These are phyloP conservation scores for Phaeosphaeriaceae sp. DNA, from an alignment of 2,329 filamentous ascomycete species.

Conservation along the genomic window DNA sequence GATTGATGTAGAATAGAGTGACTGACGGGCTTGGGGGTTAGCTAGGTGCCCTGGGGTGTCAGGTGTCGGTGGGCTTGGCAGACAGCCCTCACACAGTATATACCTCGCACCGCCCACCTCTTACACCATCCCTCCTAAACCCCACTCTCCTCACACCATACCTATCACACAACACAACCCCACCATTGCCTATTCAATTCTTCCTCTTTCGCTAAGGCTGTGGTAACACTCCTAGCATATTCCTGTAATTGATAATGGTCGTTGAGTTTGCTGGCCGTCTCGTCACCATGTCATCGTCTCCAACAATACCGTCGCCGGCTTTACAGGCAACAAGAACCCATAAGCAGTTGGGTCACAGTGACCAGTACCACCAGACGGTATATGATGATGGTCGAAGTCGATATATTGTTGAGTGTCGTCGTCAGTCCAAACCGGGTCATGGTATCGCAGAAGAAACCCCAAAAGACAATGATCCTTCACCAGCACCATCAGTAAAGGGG, in stretches of 20 bases:
- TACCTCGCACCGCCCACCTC: constrained; percentile 30
- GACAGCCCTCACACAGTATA: constrained; percentile 24
- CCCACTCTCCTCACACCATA: constrained; percentile 10
- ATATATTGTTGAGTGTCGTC: constrained; percentile 34
- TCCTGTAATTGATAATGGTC: constrained; percentile 4
- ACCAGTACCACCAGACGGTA: constrained; percentile 29
- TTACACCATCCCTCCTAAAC: constrained; percentile 12
- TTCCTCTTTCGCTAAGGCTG: constrained; percentile 1
- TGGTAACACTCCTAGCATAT: constrained; percentile 7
- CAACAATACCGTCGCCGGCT: background rate
- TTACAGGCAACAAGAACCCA: background rate
- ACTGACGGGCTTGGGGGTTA: constrained; percentile 10
- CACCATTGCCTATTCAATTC: constrained; percentile 4
- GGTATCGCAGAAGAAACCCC: background rate
- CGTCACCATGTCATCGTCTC: constrained; percentile 33
- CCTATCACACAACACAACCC: constrained; percentile 7
- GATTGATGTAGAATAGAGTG: constrained; percentile 3
- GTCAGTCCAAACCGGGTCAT: constrained; percentile 17
- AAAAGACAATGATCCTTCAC: constrained; percentile 1
- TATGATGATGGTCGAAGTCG: constrained; percentile 32
- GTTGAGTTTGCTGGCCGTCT: constrained; percentile 4
- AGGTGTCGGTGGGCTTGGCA: constrained; percentile 25
- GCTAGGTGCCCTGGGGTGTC: constrained; percentile 12
- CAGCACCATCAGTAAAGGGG: background rate
- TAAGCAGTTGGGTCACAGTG: background rate